Evolutionary conservation across 306 rosid species (phyloP).

Genomic region (Amphicarpaea edgeworthii): DNA sequence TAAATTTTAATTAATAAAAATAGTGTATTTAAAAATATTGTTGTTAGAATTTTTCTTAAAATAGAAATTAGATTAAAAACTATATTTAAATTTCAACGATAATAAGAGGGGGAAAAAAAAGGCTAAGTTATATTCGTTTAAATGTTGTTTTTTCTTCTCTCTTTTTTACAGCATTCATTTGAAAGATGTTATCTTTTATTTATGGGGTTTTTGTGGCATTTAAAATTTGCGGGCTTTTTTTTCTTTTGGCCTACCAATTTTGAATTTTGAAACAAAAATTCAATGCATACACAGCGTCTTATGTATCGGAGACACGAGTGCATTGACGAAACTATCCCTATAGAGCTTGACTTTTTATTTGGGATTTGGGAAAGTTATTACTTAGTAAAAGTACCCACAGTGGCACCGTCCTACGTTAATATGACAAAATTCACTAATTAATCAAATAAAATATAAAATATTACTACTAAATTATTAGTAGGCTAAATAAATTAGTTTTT

Average conservation of each 20-base stretch:
- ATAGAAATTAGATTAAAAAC: no score
- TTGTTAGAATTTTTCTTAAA: no score
- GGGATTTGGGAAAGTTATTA: not conserved
- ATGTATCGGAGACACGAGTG: not conserved
- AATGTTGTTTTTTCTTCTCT: no score
- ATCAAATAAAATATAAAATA: not conserved
- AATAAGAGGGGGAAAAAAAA: not conserved
- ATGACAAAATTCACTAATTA: constrained; percentile 27
- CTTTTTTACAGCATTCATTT: no score
- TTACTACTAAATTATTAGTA: no score
- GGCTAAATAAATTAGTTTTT: no score
- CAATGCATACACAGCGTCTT: not conserved
- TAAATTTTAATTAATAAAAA: no score
- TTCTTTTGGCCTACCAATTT: constrained; percentile 15
- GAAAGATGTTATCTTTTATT: not conserved
- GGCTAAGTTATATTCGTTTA: no score
- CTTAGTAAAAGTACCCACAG: not conserved
- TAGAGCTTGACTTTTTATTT: not conserved
- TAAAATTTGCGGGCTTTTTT: not conserved
- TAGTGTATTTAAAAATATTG: no score
- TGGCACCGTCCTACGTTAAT: constrained; percentile 6
- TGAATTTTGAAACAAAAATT: constrained; percentile 42
- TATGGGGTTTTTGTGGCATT: not conserved
- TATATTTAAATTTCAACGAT: no score
- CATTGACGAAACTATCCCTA: constrained; percentile 47